Conservation (phyloP, 192 early-diverging fungal species). For the Cladochytrium replicatum region DNA sequence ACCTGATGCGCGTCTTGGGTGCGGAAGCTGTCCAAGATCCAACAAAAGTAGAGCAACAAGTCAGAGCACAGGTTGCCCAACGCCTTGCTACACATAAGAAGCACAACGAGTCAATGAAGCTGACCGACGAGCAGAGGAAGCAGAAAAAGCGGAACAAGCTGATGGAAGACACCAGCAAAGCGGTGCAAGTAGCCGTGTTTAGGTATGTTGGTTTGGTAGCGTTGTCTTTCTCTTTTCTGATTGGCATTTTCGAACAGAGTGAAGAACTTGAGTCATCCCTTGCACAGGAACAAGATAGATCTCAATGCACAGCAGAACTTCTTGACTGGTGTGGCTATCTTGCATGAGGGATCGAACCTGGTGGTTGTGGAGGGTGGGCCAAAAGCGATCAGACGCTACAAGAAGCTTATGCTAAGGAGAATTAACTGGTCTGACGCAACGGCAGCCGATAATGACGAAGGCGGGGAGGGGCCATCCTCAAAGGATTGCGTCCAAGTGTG, state of each 20-base stretch:
- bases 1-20: constrained; percentile 93
- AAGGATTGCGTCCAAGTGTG: constrained; percentile 89
- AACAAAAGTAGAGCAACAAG: constrained; percentile 83
- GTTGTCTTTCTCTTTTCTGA: not conserved
- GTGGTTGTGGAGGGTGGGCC: constrained; percentile 91
- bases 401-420: constrained; percentile 89
- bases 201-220: constrained; percentile 41
- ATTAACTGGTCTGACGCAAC: constrained; percentile 78
- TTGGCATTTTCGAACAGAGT: constrained; percentile 37
- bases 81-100: constrained; percentile 72
- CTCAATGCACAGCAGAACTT: constrained; percentile 76
- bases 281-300: constrained; percentile 83
- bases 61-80: constrained; percentile 75
- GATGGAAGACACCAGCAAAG: constrained; percentile 54
- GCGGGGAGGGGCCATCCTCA: constrained; percentile 16
- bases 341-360: constrained; percentile 61
- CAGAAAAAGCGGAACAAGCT: constrained; percentile 70
- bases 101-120: constrained; percentile 69
- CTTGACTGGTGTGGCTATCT: constrained; percentile 72
- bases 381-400: constrained; percentile 82
- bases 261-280: constrained; percentile 64
- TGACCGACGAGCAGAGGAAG: constrained; percentile 77
- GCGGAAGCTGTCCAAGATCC: constrained; percentile 91
- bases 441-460: constrained; percentile 29
- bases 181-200: constrained; percentile 75